A percentile compares a stretch with the other conserved stretches of the same genome.
Evolutionary conservation across 768 basidiomycete species (phyloP).

Genomic region (Lactarius akahatsu): DNA sequence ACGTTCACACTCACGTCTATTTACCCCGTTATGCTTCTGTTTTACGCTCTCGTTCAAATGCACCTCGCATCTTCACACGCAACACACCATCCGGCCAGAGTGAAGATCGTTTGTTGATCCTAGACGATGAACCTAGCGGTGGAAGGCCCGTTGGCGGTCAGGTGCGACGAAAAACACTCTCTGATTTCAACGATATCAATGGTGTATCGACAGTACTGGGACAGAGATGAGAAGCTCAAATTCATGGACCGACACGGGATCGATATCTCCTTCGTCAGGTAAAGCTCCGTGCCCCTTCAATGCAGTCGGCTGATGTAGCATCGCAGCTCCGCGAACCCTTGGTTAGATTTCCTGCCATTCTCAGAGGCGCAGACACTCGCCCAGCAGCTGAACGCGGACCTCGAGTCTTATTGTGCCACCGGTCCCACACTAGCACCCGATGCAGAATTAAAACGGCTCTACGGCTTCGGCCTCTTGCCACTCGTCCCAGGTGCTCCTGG

Average conservation of each 20-base stretch:
- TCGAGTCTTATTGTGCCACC: slow-evolving; percentile 76
- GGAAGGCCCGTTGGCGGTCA: slow-evolving; percentile 81
- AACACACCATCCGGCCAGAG: slow-evolving; percentile 44
- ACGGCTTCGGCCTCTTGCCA: slow-evolving; percentile 83
- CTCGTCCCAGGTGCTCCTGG: slow-evolving; percentile 66
- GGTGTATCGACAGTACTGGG: slow-evolving; percentile 61
- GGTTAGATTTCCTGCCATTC: slow-evolving; percentile 83
- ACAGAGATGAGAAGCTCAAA: slow-evolving; percentile 68
- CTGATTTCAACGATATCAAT: background rate
- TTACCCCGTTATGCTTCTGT: slow-evolving; percentile 74
- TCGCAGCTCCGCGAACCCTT: slow-evolving; percentile 80
- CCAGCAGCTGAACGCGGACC: slow-evolving; percentile 67
- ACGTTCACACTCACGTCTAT: slow-evolving; percentile 87
- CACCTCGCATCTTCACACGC: slow-evolving; percentile 64
- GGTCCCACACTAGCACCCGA: slow-evolving; percentile 46
- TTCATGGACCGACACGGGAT: slow-evolving; percentile 88
- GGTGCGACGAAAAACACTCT: slow-evolving; percentile 37
- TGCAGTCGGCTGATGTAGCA: slow-evolving; percentile 8
- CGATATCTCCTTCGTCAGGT: slow-evolving; percentile 78
- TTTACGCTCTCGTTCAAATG: slow-evolving; percentile 59
- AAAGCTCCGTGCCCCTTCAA: slow-evolving; percentile 17
- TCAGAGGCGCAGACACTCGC: slow-evolving; percentile 66
- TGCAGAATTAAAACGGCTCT: slow-evolving; percentile 57
- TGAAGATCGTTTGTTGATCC: slow-evolving; percentile 72
- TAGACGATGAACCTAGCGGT: slow-evolving; percentile 75